Base-by-base conservation (phyloP, 192 early-diverging fungal genomes). In the Tieghemiomyces parasiticus region DNA sequence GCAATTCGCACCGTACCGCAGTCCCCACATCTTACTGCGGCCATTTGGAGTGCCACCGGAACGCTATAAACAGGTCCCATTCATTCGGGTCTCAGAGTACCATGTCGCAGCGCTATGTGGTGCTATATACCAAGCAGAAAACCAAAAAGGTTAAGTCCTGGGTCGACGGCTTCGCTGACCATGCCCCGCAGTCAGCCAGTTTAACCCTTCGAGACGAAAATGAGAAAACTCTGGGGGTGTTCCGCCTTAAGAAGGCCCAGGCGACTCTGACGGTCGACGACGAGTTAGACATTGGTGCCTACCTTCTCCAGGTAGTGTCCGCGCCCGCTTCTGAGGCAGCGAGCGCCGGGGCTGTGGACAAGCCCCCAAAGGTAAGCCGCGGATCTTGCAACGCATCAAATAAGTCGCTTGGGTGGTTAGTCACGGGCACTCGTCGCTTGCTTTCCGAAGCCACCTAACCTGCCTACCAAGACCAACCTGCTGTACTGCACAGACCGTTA, bases 71-170 rank as follows among this genome's bases (percentile, higher is more conserved):
- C n/a, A n/a, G n/a, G n/a, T n/a, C n/a, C n/a, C n/a, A n/a, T n/a
- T n/a, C n/a, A n/a, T n/a, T n/a, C n/a, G n/a, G n/a, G n/a, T n/a
- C n/a, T n/a, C n/a, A n/a, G n/a, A n/a, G n/a, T n/a, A n/a, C n/a
- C n/a, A n/a, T n/a, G n/a, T n/a, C n/a, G n/a, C n/a, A n/a, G n/a
- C n/a, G n/a, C n/a, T 74, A 71, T 34, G 35, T 62, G 2, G 62
- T 63, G 3, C 67, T 74, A 13, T 71, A 69, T 45, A 74, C 73
- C 4, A 66, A 64, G 13, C 73, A 74, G 52, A 74, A 71, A 46
- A 46, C 54, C 1, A 71, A 74, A 34, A 74, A 74, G 61, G 59
- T 64, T 31, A 74, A 74, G 61, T 54, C 69, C 31, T 74, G 73
- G 73, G 60, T 66, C 4, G 73, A 74, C 30, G 73, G 73, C 45